A percentile compares a stretch with the other conserved stretches of the same genome.
Conservation (phyloP, 495 filamentous ascomycete genomes). For the Hypoxylon perforatum region DNA sequence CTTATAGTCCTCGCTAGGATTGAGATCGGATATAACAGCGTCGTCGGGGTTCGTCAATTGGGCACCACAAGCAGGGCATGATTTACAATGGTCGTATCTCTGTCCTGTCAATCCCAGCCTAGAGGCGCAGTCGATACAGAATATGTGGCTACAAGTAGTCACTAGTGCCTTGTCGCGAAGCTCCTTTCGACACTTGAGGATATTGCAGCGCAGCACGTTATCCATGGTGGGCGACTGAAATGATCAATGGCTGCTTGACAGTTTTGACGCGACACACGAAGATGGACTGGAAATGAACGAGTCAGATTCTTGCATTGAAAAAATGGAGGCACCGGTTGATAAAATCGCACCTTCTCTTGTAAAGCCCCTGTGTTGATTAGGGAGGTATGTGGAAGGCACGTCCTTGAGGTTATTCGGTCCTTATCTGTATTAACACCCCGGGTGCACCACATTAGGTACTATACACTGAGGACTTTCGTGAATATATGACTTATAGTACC, state of each 20-base stretch:
- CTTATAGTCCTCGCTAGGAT: slow-evolving; percentile 93
- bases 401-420: too few species aligned
- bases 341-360: too few species aligned
- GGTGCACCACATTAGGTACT: too few species aligned
- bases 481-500: too few species aligned
- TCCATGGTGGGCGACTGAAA: slow-evolving; percentile 65
- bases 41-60: slow-evolving; percentile 79
- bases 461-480: too few species aligned
- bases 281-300: too few species aligned
- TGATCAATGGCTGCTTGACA: neutral
- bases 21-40: slow-evolving; percentile 77
- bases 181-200: slow-evolving; percentile 78
- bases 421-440: too few species aligned
- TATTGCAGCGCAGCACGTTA: slow-evolving; percentile 81
- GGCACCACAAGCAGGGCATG: slow-evolving; percentile 86
- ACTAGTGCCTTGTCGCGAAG: slow-evolving; percentile 83
- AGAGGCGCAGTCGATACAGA: slow-evolving; percentile 82
- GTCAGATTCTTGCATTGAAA: too few species aligned
- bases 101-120: slow-evolving; percentile 71
- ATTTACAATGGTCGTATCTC: slow-evolving; percentile 61
- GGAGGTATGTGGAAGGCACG: too few species aligned
- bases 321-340: too few species aligned
- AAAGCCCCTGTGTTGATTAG: too few species aligned
- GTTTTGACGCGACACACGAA: neutral
- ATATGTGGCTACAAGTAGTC: slow-evolving; percentile 93